Percentiles rank a stretch among this genome's conserved stretches.
Evolutionary conservation across 257 asterid species (phyloP).

Genomic region (Gynochthodes officinalis): DNA sequence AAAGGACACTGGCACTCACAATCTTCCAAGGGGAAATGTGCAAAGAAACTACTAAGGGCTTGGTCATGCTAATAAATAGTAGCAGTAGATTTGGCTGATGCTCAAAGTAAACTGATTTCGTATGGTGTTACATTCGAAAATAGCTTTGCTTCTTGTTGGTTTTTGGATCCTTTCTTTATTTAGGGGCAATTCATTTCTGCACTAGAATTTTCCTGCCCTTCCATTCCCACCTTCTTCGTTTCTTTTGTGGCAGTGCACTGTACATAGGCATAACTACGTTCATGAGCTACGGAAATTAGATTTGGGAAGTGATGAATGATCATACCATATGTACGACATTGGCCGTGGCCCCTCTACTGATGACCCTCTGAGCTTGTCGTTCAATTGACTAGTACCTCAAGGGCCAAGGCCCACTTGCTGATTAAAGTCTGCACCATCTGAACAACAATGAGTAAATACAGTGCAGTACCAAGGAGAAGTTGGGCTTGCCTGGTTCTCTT

Average conservation of each 20-base stretch:
- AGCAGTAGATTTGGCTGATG: constrained; percentile 1
- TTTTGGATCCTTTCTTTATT: background rate
- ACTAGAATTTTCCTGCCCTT: background rate
- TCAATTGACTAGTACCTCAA: constrained; percentile 15
- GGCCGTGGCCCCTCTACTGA: constrained; percentile 28
- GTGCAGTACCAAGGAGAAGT: constrained; percentile 9
- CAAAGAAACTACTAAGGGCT: constrained; percentile 3
- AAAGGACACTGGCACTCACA: constrained; percentile 51
- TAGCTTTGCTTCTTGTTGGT: background rate
- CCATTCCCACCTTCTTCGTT: background rate
- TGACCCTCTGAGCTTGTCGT: constrained; percentile 24
- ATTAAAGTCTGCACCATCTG: constrained; percentile 43
- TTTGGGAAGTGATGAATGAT: constrained; percentile 23
- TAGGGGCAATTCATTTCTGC: background rate
- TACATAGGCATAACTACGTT: background rate
- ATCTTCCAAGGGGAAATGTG: constrained; percentile 34
- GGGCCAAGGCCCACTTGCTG: constrained; percentile 31
- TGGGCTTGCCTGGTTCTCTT: constrained; percentile 12
- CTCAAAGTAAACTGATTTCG: background rate
- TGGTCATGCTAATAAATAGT: constrained; percentile 3
- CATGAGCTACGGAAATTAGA: background rate
- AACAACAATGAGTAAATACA: constrained; percentile 12
- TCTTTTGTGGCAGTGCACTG: background rate
- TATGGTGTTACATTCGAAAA: background rate
- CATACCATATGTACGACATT: constrained; percentile 29